Base-by-base conservation (phyloP, 768 basidiomycete genomes). In the Lactifluus hygrophoroides region DNA sequence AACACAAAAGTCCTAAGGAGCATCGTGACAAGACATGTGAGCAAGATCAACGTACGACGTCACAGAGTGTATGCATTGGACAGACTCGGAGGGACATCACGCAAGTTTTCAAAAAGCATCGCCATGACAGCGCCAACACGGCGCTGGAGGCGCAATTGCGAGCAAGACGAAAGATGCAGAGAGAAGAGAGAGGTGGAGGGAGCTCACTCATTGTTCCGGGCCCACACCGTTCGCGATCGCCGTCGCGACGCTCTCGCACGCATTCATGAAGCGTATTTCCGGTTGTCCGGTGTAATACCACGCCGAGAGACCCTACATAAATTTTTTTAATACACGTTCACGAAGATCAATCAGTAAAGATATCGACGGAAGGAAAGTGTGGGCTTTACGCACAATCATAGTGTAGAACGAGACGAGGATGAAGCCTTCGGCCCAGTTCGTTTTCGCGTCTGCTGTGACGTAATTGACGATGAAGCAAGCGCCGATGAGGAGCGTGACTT, bases 381-480 rank as follows among this genome's bases (percentile, higher is more conserved):
- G n/a, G n/a, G n/a, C n/a, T 32, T 32, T 35, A 70, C 77, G 58
- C 43, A 78, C 85, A 55, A 84, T 83, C 79, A 88, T 84, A 50
- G 76, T 47, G 66, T 88, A 88, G 69, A 87, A 86, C 27, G 79
- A 66, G 27, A 88, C 73, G 77, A 89, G 78, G 19, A 81, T 77
- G 44, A 76, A 74, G 16, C 88, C 85, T 71, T 88, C 86, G 1
- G 78, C 81, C 85, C 86, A 89, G 65, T 89, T 89, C 3, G 88
- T 88, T 70, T 89, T 88, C 14, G 81, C 73, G 66, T 89, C 87
- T 0, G 85, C 84, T 13, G 86, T 88, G 51, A 89, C 83, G 66
- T 86, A 88, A 70, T 90, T 90, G 52, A 89, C 87, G 48, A 89
- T 71, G 73, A 89, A 88, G 66, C 82, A 84, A 2, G 85, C 76